Evolutionary conservation across 345 rosid species (phyloP), one percentile per base, ranked within the genome.

Genomic region (Brassica carinata): DNA sequence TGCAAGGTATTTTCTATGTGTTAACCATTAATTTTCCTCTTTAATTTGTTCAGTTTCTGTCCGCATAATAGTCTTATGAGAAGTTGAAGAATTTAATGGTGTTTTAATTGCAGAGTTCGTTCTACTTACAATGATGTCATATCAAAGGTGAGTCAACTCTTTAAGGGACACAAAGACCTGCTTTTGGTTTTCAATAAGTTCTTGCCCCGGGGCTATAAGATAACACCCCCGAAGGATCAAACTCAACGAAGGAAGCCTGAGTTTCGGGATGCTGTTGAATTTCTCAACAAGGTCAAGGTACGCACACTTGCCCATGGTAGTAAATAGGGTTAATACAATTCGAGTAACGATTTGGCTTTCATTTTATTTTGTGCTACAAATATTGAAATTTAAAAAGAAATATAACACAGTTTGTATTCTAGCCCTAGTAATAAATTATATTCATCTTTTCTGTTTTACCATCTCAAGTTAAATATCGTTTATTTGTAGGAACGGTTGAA

Each of bases 261-360:
- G 14, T n/a, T 8, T 33, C 13, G 82, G 62, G 88, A 92, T 85
- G 94, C 97, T 51, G 86, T 88, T 77, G 87, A 58, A 73, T 94
- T 91, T 87, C 87, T 94, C 34, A 87, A 86, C 90, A 91, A 90
- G 84, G 88, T 88, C 74, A 88, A 90, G 94, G 94, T 90, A 83
- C 18, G 2, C n/a, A 9, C 69, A 65, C 14, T 65, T 3, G 4
- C 48, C 69, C 48, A 65, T 15, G 27, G 48, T 34, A 34, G 48
- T 15, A 15, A 33, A 15, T 33, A 4, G 10, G 48, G 48, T 15
- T 65, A 23, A 5, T 10, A 17, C 1, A 65, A 65, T 34, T 65
- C 14, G 14, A 8, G 2, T 65, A 33, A 33, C 3, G 27, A 65
- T 8, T 29, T 63, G 18, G 5, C 3, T 29, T 63, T 5, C 15